Evolutionary conservation across 176 grass and related monocot genomes (phyloP).

Genomic region (Zoysia pacifica): DNA sequence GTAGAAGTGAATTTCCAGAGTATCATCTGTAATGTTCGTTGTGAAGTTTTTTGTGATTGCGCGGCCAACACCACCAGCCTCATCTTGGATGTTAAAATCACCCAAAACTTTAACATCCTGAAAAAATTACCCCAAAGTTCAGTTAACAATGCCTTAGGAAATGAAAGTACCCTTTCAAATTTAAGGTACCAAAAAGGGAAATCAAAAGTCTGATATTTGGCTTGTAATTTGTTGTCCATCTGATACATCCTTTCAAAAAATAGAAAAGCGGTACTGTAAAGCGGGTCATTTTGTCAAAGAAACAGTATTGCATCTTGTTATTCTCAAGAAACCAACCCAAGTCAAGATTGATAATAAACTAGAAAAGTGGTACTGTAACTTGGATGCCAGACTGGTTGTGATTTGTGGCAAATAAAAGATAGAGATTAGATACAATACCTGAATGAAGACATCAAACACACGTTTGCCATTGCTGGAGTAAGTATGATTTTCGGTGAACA

Average conservation of each 20-base stretch:
- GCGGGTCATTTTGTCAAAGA: neutral
- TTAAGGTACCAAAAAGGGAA: neutral
- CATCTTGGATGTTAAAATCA: constrained; percentile 82
- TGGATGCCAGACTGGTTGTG: constrained; percentile 1
- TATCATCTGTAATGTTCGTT: constrained; percentile 52
- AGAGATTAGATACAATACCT: constrained; percentile 48
- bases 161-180: neutral
- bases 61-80: constrained; percentile 50
- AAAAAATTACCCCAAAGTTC: constrained; percentile 19
- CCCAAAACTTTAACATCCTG: constrained; percentile 72
- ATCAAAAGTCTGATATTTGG: neutral
- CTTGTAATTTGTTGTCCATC: neutral
- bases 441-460: constrained; percentile 86
- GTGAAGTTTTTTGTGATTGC: constrained; percentile 49
- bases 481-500: constrained; percentile 78
- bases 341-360: constrained; percentile 12
- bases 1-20: constrained; percentile 82
- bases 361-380: neutral
- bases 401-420: neutral
- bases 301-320: neutral
- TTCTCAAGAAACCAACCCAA: neutral
- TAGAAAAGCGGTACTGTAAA: neutral
- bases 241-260: neutral
- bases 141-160: constrained; percentile 1
- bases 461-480: constrained; percentile 69